Evolutionary conservation across 352 stramenopile genomes (phyloP).

Genomic region (Pythium pyrilobum): DNA sequence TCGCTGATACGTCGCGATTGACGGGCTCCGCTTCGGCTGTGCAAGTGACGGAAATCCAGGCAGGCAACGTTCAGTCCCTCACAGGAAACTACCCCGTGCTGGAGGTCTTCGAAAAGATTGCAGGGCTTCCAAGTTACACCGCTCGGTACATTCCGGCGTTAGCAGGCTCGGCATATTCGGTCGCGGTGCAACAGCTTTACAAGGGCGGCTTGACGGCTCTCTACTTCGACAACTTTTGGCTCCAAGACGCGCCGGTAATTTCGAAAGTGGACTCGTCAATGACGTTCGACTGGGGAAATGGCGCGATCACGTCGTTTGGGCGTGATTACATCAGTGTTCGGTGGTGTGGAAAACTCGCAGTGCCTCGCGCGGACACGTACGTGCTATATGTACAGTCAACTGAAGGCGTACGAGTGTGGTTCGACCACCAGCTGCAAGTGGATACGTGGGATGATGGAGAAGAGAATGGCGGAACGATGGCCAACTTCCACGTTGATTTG

Average conservation of each 20-base stretch:
- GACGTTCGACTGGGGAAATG: conserved; percentile 88
- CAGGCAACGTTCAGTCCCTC: conserved; percentile 60
- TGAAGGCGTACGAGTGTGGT: conserved; percentile 91
- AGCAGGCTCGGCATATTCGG: conserved; percentile 67
- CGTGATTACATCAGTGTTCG: conserved; percentile 94
- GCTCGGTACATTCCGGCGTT: conserved; percentile 80
- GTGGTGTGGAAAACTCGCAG: conserved; percentile 92
- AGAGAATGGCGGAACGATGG: conserved; percentile 32
- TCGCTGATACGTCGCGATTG: conserved; percentile 21
- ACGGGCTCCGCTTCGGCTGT: conserved; percentile 55
- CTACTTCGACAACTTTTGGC: conserved; percentile 97
- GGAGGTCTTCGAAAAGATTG: conserved; percentile 87
- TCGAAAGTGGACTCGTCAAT: conserved; percentile 80
- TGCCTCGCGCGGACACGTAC: conserved; percentile 79
- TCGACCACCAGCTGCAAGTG: conserved; percentile 91
- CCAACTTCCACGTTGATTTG: conserved; percentile 73
- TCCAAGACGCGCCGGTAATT: conserved; percentile 89
- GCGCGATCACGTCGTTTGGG: conserved; percentile 89
- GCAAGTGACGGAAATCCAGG: conserved; percentile 57
- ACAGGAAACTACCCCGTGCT: conserved; percentile 72
- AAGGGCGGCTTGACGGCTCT: conserved; percentile 82
- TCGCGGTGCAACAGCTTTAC: conserved; percentile 90
- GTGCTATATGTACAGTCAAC: conserved; percentile 91
- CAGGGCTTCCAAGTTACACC: conserved; percentile 91
- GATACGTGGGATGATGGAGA: conserved; percentile 86